Evolutionary conservation across 345 rosid genomes (phyloP).

Genomic region (Anastatica hierochuntica): DNA sequence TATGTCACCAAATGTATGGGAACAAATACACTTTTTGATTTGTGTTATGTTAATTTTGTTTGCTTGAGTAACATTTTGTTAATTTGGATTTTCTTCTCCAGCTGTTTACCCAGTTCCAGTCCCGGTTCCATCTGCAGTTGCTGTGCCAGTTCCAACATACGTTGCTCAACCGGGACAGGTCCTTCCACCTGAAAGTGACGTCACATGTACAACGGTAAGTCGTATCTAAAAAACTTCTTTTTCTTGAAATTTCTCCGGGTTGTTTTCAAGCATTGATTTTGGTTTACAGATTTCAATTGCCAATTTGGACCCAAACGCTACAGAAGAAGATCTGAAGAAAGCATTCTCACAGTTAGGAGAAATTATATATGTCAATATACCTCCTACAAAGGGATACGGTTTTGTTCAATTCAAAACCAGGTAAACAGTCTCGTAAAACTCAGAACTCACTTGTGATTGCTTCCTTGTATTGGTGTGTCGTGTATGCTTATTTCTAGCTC

Average conservation of each 20-base stretch:
- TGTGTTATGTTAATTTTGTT: background rate
- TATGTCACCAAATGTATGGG: constrained; percentile 55
- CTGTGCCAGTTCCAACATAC: constrained; percentile 58
- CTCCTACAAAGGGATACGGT: constrained; percentile 80
- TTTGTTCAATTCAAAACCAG: constrained; percentile 71
- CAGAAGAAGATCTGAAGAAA: constrained; percentile 82
- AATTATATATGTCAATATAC: constrained; percentile 68
- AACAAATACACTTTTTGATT: background rate
- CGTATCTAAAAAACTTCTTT: background rate
- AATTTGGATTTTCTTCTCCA: constrained; percentile 9
- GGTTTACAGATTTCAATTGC: constrained; percentile 57
- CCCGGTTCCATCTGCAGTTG: constrained; percentile 41
- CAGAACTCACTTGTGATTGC: background rate
- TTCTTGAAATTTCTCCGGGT: constrained; percentile 3
- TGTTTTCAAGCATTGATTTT: constrained; percentile 18
- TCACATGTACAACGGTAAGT: constrained; percentile 79
- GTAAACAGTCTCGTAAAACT: constrained; percentile 26
- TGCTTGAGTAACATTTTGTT: constrained; percentile 9
- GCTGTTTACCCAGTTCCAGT: constrained; percentile 23
- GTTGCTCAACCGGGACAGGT: constrained; percentile 49
- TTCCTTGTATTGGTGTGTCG: background rate
- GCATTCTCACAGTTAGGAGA: constrained; percentile 68
- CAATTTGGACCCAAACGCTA: constrained; percentile 71
- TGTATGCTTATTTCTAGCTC: constrained; percentile 2
- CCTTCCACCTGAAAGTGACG: constrained; percentile 59